phyloP scores from a whole-genome alignment of 202 grass and related monocot species.

The Panicum virgatum region DNA sequence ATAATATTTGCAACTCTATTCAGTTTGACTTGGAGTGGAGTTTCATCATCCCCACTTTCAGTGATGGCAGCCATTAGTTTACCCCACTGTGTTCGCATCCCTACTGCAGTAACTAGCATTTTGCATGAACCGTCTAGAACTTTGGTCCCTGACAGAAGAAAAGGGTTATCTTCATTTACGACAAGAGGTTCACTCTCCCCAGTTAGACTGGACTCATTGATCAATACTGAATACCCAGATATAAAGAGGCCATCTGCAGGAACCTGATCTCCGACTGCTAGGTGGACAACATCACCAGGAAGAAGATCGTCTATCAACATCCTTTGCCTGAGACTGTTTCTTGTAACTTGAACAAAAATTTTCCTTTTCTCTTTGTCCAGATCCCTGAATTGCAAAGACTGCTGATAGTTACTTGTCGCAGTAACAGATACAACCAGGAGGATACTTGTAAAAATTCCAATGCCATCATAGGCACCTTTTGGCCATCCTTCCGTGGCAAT shows the following conservation, averaged over 20 bases:
- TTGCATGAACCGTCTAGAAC: conserved; percentile 83
- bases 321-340: conserved; percentile 73
- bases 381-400: conserved; percentile 93
- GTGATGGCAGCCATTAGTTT: conserved; percentile 84
- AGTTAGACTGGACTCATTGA: conserved; percentile 87
- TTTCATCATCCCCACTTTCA: conserved; percentile 84
- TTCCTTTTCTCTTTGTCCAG: conserved; percentile 95
- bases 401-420: conserved; percentile 80
- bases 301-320: conserved; percentile 79
- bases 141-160: conserved; percentile 88
- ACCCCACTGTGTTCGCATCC: conserved; percentile 91
- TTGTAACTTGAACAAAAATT: conserved; percentile 76
- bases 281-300: conserved; percentile 82
- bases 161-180: conserved; percentile 68
- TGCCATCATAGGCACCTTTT: conserved; percentile 80
- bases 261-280: conserved; percentile 89
- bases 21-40: conserved; percentile 79
- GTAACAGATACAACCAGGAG: conserved; percentile 90
- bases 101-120: conserved; percentile 86
- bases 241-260: conserved; percentile 84
- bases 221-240: conserved; percentile 75
- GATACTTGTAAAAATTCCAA: conserved; percentile 86
- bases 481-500: conserved; percentile 81
- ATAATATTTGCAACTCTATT: conserved; percentile 89
- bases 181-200: conserved; percentile 86